Evolutionary conservation across 352 stramenopile species (phyloP).

Genomic region (Pythium aristosporum): DNA sequence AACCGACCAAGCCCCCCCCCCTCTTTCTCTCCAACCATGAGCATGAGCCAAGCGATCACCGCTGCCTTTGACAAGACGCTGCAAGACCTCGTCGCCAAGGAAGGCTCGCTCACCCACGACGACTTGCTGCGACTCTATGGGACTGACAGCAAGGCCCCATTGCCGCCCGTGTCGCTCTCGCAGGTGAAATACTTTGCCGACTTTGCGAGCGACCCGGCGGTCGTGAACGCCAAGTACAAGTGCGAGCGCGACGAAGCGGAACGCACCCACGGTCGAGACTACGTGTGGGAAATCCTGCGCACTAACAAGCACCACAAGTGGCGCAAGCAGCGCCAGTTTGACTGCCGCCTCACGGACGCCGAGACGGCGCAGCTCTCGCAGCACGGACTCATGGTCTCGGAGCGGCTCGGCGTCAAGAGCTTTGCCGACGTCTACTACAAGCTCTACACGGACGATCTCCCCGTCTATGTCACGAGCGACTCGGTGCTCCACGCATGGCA

Average conservation of each 20-base stretch:
- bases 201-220: constrained; percentile 10
- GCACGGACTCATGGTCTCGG: constrained; percentile 24
- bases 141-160: background rate
- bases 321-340: constrained; percentile 15
- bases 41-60: constrained; percentile 10
- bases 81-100: background rate
- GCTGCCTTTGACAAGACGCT: constrained; percentile 13
- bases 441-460: constrained; percentile 33
- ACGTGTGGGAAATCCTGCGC: constrained; percentile 13
- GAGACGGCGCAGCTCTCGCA: constrained; percentile 20
- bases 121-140: constrained; percentile 5
- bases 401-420: constrained; percentile 23
- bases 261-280: background rate
- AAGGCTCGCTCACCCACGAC: background rate
- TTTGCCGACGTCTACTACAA: constrained; percentile 34
- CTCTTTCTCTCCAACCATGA: background rate
- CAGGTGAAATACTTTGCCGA: constrained; percentile 17
- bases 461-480: constrained; percentile 32
- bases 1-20: no score
- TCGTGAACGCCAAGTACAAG: constrained; percentile 10
- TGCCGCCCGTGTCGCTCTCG: background rate
- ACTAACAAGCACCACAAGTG: constrained; percentile 18
- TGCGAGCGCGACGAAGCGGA: background rate
- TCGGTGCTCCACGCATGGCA: constrained; percentile 37
- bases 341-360: constrained; percentile 22